phyloP scores from a whole-genome alignment of 495 filamentous ascomycete genomes.

The Lophium mytilinum region DNA sequence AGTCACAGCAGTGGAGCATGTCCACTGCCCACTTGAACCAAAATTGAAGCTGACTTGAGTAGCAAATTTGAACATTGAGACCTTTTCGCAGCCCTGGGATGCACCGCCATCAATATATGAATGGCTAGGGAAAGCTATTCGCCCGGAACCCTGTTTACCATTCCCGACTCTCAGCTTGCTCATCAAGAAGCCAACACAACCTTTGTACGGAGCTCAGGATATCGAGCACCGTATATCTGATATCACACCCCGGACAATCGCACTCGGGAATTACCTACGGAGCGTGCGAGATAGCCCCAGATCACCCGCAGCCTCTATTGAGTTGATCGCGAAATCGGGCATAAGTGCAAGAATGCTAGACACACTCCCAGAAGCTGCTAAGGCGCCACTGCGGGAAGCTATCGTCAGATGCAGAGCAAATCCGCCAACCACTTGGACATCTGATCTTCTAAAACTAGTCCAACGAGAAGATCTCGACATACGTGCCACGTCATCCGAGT shows the following conservation, averaged over 20 bases:
- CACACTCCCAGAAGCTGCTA: constrained; percentile 74
- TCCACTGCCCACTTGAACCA: background rate
- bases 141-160: constrained; percentile 1
- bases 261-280: constrained; percentile 33
- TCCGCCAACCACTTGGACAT: constrained; percentile 70
- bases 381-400: constrained; percentile 71
- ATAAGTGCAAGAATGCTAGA: constrained; percentile 56
- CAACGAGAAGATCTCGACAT: constrained; percentile 65
- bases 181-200: constrained; percentile 19
- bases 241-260: constrained; percentile 21
- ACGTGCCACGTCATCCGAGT: constrained; percentile 1
- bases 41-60: background rate
- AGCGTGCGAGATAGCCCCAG: constrained; percentile 1
- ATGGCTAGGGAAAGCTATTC: constrained; percentile 46
- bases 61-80: constrained; percentile 1
- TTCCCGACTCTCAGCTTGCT: constrained; percentile 24
- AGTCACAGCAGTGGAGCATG: too few species aligned
- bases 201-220: constrained; percentile 15
- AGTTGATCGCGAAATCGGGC: constrained; percentile 53
- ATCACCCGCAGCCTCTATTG: constrained; percentile 32
- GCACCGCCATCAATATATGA: constrained; percentile 61
- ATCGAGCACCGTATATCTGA: constrained; percentile 13
- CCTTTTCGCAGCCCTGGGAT: constrained; percentile 47
- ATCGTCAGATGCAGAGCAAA: constrained; percentile 72
- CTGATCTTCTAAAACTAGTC: constrained; percentile 62